Evolutionary conservation across 352 stramenopile genomes (phyloP), one percentile per base, ranked within the genome.

Genomic region (Vaucheria bursata): DNA sequence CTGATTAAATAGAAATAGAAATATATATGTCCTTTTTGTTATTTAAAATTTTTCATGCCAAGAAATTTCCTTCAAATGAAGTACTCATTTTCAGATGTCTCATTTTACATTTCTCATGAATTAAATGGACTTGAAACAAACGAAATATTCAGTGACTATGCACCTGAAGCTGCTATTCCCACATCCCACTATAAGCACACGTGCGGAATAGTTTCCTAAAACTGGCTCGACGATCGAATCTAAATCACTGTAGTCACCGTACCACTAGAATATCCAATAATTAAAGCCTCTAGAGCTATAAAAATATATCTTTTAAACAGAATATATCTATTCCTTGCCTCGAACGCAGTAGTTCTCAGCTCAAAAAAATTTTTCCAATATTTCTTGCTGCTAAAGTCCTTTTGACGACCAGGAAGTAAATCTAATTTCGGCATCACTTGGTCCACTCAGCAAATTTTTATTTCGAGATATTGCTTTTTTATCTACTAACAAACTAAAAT

Each of bases 281-380:
- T 25, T 73, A 3, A 29, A 38, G 12, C 12, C 0, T 18, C 25
- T 33, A 34, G 2, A 32, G 31, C 29, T 64, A 2, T 4, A 33
- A 37, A 73, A 50, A 73, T 73, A 35, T 50, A 35, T 39, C n/a
- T n/a, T n/a, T n/a, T n/a, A n/a, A n/a, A n/a, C 67, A 50, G 31
- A 66, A 37, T 25, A 66, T 2, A 31, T 6, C 0, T 6, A 6
- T 29, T 0, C 2, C 2, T 5, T 73, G 3, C n/a, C 64, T 82
- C 77, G 37, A 82, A 82, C 18, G 77, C 77, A 32, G 77, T 74
- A 5, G 66, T 71, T 29, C 77, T 64, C 72, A 79, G 71, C 52
- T 81, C 65, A 64, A 82, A 82, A 59, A 82, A 82, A 25, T 72
- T 72, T 37, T 82, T 45, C 77, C 77, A 82, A 64, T 82, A 82